Conservation (phyloP, 805 yeast genomes). For the Wickerhamiella slavikovae region DNA sequence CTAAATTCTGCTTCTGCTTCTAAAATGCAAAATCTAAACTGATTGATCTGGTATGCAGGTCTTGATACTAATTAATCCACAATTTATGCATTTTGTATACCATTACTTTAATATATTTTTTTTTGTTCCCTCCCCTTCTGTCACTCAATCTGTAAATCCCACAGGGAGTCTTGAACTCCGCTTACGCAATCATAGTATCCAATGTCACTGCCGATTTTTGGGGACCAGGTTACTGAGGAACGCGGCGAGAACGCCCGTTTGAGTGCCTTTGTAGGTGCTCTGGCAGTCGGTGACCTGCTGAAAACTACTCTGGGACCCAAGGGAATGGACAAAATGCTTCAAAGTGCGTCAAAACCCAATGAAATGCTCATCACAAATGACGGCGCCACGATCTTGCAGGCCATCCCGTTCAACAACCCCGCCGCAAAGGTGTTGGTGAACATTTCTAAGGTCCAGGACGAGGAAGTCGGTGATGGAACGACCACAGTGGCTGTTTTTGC, state of each 20-base stretch:
- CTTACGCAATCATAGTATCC: too few relatives aligned
- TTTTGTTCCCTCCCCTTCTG: too few relatives aligned
- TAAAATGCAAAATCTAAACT: too few relatives aligned
- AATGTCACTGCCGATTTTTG: slow-evolving; percentile 77
- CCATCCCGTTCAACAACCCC: slow-evolving; percentile 90
- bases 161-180: too few relatives aligned
- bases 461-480: slow-evolving; percentile 97
- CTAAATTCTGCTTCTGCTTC: too few relatives aligned
- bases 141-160: too few relatives aligned
- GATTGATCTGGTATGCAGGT: too few relatives aligned
- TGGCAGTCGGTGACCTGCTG: slow-evolving; percentile 95
- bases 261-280: slow-evolving; percentile 95
- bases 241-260: slow-evolving; percentile 95
- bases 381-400: slow-evolving; percentile 90
- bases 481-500: slow-evolving; percentile 89
- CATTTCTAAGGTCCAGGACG: slow-evolving; percentile 89
- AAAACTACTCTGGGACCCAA: slow-evolving; percentile 92
- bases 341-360: slow-evolving; percentile 56
- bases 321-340: slow-evolving; percentile 93
- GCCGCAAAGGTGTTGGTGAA: slow-evolving; percentile 94
- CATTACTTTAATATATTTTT: too few relatives aligned
- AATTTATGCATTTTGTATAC: too few relatives aligned
- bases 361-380: slow-evolving; percentile 78
- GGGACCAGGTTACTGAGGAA: slow-evolving; percentile 94
- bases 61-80: too few relatives aligned